These are phyloP conservation scores for Coemansia sp. DNA, from an alignment of 192 early-diverging fungal species.

Conservation along the genomic window DNA sequence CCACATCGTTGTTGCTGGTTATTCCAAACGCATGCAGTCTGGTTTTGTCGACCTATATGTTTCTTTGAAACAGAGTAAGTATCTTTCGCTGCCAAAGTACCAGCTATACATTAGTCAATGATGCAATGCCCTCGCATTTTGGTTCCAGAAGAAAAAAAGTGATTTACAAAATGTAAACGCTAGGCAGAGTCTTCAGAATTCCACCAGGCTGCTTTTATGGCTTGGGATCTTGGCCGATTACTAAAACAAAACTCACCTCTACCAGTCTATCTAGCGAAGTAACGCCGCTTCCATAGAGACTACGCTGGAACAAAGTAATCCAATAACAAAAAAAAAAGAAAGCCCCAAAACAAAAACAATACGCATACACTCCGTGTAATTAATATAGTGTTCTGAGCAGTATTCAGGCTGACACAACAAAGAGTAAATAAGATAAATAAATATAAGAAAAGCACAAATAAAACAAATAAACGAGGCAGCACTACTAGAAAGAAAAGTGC, in stretches of 20 bases:
- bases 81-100: not conserved
- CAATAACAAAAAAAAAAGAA: not conserved
- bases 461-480: not conserved
- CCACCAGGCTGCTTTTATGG: not conserved
- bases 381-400: constrained; percentile 5
- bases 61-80: not conserved
- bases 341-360: not conserved
- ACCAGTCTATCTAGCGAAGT: constrained; percentile 37
- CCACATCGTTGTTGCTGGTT: constrained; percentile 31
- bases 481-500: not conserved
- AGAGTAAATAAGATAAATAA: not conserved
- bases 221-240: not conserved
- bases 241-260: constrained; percentile 47
- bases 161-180: not conserved
- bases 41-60: constrained; percentile 30
- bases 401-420: too few relatives aligned
- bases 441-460: not conserved
- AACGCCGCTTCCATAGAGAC: constrained; percentile 42
- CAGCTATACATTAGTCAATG: not conserved
- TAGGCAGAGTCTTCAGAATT: not conserved
- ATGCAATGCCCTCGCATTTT: not conserved
- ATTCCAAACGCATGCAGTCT: constrained; percentile 32
- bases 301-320: constrained; percentile 6
- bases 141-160: not conserved
- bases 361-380: not conserved